These are phyloP conservation scores for Podosphaera aphanis DNA, from an alignment of 2,329 filamentous ascomycete species.

Conservation along the genomic window DNA sequence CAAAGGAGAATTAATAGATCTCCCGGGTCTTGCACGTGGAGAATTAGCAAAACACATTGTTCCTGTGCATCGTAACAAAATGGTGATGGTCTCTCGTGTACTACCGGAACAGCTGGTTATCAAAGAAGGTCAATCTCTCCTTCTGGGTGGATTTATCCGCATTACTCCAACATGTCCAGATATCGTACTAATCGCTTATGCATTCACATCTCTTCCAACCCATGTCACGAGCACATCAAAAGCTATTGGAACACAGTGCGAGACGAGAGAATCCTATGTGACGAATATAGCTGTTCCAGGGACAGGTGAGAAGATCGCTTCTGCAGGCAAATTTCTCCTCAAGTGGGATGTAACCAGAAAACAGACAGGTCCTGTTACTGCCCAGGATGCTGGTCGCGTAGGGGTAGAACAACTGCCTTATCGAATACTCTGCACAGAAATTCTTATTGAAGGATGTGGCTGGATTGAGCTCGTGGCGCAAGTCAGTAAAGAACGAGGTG, in stretches of 20 bases:
- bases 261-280: slow-evolving; percentile 34
- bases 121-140: slow-evolving; percentile 53
- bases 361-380: slow-evolving; percentile 50
- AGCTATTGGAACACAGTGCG: slow-evolving; percentile 47
- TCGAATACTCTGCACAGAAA: slow-evolving; percentile 54
- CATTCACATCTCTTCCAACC: slow-evolving; percentile 56
- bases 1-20: slow-evolving; percentile 75
- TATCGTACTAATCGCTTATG: slow-evolving; percentile 52
- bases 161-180: slow-evolving; percentile 52
- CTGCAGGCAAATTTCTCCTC: slow-evolving; percentile 54
- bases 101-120: slow-evolving; percentile 50
- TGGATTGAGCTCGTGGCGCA: slow-evolving; percentile 82
- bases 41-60: slow-evolving; percentile 48
- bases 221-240: slow-evolving; percentile 67
- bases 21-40: slow-evolving; percentile 62
- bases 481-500: slow-evolving; percentile 34
- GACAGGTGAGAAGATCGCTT: slow-evolving; percentile 31
- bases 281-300: slow-evolving; percentile 38
- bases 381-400: slow-evolving; percentile 34
- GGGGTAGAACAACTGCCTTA: slow-evolving; percentile 53
- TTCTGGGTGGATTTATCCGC: slow-evolving; percentile 68
- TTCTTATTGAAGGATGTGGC: slow-evolving; percentile 76
- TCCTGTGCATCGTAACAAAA: slow-evolving; percentile 35
- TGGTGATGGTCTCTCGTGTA: slow-evolving; percentile 61
- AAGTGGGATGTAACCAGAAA: slow-evolving; percentile 63